phyloP scores from a whole-genome alignment of 2,329 filamentous ascomycete species.

The Pseudocercospora eumusae region DNA sequence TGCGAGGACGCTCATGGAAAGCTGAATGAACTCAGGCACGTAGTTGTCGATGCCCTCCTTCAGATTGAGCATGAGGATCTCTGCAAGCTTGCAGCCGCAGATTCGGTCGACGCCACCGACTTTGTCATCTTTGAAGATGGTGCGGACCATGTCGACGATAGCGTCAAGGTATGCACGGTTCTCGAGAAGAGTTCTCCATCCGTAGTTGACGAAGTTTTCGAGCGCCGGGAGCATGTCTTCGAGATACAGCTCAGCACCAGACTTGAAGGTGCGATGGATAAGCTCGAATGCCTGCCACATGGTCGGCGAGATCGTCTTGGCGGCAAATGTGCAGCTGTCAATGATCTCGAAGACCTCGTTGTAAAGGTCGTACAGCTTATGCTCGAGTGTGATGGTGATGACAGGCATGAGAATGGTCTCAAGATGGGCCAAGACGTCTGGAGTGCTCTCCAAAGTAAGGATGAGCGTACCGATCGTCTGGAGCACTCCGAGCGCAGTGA shows the following conservation, averaged over 20 bases:
- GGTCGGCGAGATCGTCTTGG: constrained; percentile 89
- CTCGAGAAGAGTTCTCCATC: constrained; percentile 74
- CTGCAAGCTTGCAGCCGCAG: constrained; percentile 94
- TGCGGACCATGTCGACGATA: constrained; percentile 88
- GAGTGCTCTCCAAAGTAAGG: constrained; percentile 92
- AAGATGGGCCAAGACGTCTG: constrained; percentile 89
- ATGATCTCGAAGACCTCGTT: constrained; percentile 99
- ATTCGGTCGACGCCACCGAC: constrained; percentile 93
- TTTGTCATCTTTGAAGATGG: constrained; percentile 91
- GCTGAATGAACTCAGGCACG: constrained; percentile 81
- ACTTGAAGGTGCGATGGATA: constrained; percentile 95
- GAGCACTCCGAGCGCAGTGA: constrained; percentile 90
- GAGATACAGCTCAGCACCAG: constrained; percentile 92
- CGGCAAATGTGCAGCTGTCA: constrained; percentile 97
- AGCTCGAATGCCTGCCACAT: constrained; percentile 99
- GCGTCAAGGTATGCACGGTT: constrained; percentile 86
- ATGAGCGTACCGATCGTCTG: constrained; percentile 98
- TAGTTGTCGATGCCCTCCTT: constrained; percentile 85
- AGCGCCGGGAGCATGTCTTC: constrained; percentile 98
- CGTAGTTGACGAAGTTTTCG: constrained; percentile 97
- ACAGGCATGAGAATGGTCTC: constrained; percentile 97
- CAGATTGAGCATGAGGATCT: constrained; percentile 95
- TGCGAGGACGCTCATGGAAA: constrained; percentile 81
- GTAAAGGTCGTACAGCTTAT: constrained; percentile 96
- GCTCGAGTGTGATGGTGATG: constrained; percentile 91